phyloP scores from a whole-genome alignment of 257 asterid species.

The Fraxinus pennsylvanica region DNA sequence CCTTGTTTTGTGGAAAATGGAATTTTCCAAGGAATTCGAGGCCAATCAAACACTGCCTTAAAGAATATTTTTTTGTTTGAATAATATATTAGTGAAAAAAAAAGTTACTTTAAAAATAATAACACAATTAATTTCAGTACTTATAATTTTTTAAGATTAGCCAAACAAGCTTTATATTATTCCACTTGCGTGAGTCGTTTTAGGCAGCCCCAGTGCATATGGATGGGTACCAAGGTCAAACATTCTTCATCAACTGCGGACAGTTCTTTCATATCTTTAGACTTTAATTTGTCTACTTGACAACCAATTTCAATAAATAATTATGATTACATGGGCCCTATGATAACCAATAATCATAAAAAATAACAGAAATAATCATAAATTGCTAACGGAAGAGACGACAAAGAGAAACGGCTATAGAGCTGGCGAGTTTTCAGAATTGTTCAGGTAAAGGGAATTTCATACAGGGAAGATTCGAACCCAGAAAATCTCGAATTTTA shows the following conservation, averaged over 20 bases:
- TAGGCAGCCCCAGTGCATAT: not conserved
- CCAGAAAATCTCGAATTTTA: not conserved
- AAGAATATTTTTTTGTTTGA: too few relatives aligned
- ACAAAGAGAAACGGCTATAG: not conserved
- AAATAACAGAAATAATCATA: not conserved
- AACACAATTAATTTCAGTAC: too few relatives aligned
- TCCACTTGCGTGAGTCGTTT: not conserved
- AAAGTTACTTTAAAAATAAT: too few relatives aligned
- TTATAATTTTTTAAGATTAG: too few relatives aligned
- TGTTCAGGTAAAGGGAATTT: not conserved
- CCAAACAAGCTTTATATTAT: too few relatives aligned
- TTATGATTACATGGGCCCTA: not conserved
- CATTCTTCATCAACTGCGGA: not conserved
- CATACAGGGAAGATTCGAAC: not conserved
- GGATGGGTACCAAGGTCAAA: not conserved
- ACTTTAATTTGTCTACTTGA: not conserved
- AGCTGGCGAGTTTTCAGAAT: slow-evolving; percentile 6
- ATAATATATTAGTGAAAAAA: too few relatives aligned
- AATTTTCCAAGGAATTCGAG: too few relatives aligned
- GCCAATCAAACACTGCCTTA: too few relatives aligned
- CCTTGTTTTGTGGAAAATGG: too few relatives aligned
- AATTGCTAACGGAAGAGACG: not conserved
- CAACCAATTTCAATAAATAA: not conserved
- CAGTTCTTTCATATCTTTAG: not conserved
- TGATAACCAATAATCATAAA: not conserved